Evolutionary conservation across 2,329 filamentous ascomycete species (phyloP).

Genomic region (Talaromyces sp.): DNA sequence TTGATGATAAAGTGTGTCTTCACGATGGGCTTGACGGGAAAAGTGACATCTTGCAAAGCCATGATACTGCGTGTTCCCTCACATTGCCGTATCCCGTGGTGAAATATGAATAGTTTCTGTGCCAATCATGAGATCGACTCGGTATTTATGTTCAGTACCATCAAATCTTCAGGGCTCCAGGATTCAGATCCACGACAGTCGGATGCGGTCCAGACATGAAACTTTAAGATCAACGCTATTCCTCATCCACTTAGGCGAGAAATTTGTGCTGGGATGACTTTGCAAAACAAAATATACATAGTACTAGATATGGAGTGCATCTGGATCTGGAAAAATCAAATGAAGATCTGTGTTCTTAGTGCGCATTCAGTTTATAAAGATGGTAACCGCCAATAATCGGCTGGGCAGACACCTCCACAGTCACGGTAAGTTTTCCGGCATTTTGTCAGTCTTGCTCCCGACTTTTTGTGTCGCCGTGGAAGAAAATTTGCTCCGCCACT

Average conservation of each 20-base stretch:
- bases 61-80: not conserved
- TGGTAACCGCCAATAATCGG: not conserved
- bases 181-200: not conserved
- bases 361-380: not conserved
- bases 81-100: not conserved
- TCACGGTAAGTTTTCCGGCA: not conserved
- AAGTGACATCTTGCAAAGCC: not conserved
- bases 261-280: not conserved
- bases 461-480: too few species aligned
- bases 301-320: not conserved
- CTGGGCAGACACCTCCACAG: too few species aligned
- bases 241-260: not conserved
- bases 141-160: not conserved
- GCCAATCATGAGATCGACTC: not conserved
- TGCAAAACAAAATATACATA: not conserved
- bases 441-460: too few species aligned
- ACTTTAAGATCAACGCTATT: not conserved
- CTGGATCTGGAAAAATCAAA: not conserved
- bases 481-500: too few species aligned
- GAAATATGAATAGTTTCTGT: not conserved
- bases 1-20: conserved; percentile 1
- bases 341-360: not conserved
- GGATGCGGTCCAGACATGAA: not conserved
- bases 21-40: not conserved
- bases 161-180: not conserved